These are phyloP conservation scores for Phytophthora cryptogea DNA, from an alignment of 352 stramenopile genomes.

Conservation along the genomic window DNA sequence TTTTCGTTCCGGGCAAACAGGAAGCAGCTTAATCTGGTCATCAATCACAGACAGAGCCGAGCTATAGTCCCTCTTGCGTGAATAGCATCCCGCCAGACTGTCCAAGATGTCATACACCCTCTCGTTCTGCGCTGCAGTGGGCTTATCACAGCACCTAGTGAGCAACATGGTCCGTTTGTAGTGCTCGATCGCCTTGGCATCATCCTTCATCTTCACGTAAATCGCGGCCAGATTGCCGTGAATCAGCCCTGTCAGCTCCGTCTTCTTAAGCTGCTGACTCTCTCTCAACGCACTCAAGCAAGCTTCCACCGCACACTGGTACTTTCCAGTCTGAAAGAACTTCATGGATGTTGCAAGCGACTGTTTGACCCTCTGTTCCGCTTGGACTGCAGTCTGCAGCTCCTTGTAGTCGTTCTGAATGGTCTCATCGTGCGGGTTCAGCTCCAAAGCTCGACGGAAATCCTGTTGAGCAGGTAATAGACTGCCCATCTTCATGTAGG, in stretches of 20 bases:
- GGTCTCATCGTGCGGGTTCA: constrained; percentile 53
- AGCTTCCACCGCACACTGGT: constrained; percentile 50
- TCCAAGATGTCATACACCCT: constrained; percentile 67
- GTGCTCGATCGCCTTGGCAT: constrained; percentile 63
- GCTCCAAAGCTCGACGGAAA: constrained; percentile 51
- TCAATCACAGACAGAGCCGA: constrained; percentile 58
- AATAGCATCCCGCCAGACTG: constrained; percentile 55
- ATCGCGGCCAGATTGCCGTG: constrained; percentile 69
- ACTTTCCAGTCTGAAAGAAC: constrained; percentile 65
- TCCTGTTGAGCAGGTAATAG: constrained; percentile 50
- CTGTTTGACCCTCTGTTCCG: constrained; percentile 61
- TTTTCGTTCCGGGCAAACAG: constrained; percentile 42
- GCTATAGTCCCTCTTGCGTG: constrained; percentile 55
- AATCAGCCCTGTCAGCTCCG: constrained; percentile 67
- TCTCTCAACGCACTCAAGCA: constrained; percentile 53
- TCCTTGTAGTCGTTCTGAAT: constrained; percentile 63
- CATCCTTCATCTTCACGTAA: constrained; percentile 56
- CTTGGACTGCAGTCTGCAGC: constrained; percentile 43
- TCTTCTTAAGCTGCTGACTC: constrained; percentile 54
- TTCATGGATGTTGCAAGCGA: constrained; percentile 55
- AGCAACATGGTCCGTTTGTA: constrained; percentile 61
- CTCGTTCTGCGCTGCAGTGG: constrained; percentile 43
- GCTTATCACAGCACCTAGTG: constrained; percentile 33
- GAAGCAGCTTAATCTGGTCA: constrained; percentile 53
- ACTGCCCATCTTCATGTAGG: constrained; percentile 47